Base-by-base conservation (phyloP, 139 green algal species). In the Auxenochlorella pyrenoidosa region DNA sequence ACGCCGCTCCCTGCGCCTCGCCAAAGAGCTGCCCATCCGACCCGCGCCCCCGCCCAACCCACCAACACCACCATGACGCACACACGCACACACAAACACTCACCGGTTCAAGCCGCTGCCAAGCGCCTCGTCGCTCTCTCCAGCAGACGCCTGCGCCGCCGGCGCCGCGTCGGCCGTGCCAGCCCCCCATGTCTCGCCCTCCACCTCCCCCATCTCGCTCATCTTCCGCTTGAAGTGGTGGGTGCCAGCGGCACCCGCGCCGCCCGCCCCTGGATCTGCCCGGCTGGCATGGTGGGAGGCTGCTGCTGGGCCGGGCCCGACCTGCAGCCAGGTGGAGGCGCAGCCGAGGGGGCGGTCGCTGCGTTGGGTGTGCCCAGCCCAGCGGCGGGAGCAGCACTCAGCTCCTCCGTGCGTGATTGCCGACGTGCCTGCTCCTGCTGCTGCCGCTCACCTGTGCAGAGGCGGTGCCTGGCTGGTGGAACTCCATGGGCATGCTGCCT, bases 141-240 rank as follows among this genome's bases (percentile, higher is more conserved):
- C 77, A 10, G 51, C 32, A 24, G 36, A 85, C 80, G 54, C 60
- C 63, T 85, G 63, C 59, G 47, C 60, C 63, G 59, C 54, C 63
- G 34, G 28, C 0, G 15, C 80, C 41, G 34, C 58, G 12, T 30
- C 51, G 30, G 77, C 75, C 44, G 44, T 26, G 21, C 24, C 80
- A 26, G 40, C 80, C 1, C 63, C 63, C 13, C 47, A 40, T 16
- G 40, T 43, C 26, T 36, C 51, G 40, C 41, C 28, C 36, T 71
- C 82, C 44, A 78, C 82, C 66, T 86, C 82, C 32, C 81, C 82
- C 82, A 86, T 86, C 44, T 86, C 82, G 82, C 82, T 86, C 66
- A 86, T 86, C 44, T 86, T 86, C 21, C 82, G 82, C 66, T 86
- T 86, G 65, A 70, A n/a, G 18, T 86, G 80, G 26, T 40, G 54